Evolutionary conservation across 2,329 filamentous ascomycete genomes (phyloP), one percentile per base, ranked within the genome.

Genomic region (Xylariomycetidae sp.): DNA sequence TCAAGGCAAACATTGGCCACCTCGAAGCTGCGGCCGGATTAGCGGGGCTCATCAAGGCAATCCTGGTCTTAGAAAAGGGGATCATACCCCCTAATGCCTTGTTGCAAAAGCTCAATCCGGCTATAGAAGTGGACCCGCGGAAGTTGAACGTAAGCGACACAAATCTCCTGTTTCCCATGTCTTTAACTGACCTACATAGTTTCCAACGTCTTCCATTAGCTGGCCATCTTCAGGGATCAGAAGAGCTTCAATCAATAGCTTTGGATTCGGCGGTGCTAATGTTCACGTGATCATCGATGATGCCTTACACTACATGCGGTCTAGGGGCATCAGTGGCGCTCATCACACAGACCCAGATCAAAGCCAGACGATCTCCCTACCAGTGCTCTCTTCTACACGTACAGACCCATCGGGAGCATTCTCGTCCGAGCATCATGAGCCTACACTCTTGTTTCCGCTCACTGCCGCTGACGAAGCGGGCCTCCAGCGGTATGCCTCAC

Each of bases 31-130:
- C 44, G 3, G 42, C 46, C 0, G 50, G 49, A 1, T n/a, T 53
- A 9, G 37, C 46, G 4, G 40, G 33, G 3, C 2, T 54, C 2
- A 20, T 53, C 12, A 50, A 49, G 16, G 34, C 40, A 2, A 30
- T 37, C 3, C n/a, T 41, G 12, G 33, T 42, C 0, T 9, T 53
- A 1, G 34, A 48, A 14, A 19, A 41, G 11, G 26, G 27, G 2
- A 30, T 18, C 0, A 35, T 53, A 9, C 45, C 56, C 0, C 55
- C 56, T 1, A 61, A 59, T 15, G 34, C 54, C 9, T 42, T 40
- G 4, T 53, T 60, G 27, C 35, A 50, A 4, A 31, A 32, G 6
- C 35, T 55, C 2, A 59, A 51, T 33, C 49, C 50, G 0, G 27
- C 28, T 0, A 26, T 58, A 13, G 8, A 14, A 8, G 27, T 7